Conservation (phyloP, 2,329 filamentous ascomycete genomes). For the Fusarium sp. region DNA sequence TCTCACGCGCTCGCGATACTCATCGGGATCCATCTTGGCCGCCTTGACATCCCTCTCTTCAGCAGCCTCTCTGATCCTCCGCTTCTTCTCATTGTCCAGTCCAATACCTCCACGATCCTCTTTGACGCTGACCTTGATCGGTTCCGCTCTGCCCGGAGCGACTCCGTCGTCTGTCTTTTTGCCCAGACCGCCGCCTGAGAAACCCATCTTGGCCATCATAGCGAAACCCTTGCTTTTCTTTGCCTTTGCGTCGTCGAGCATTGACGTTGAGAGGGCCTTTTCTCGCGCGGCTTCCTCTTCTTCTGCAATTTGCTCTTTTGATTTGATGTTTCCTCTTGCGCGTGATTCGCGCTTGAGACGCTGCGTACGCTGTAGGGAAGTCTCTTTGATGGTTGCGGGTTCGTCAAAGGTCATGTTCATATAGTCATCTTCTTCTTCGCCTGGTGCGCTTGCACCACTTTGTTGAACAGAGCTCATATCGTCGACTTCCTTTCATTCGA, state of each 20-base stretch:
- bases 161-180: conserved; percentile 60
- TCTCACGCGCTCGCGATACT: conserved; percentile 78
- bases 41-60: conserved; percentile 67
- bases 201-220: conserved; percentile 98
- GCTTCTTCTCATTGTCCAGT: conserved; percentile 83
- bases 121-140: conserved; percentile 80
- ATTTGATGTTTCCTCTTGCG: conserved; percentile 74
- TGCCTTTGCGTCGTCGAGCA: conserved; percentile 67
- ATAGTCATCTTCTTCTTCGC: conserved; percentile 91
- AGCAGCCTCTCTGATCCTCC: conserved; percentile 74
- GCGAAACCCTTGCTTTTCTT: conserved; percentile 85
- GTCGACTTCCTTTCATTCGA: background rate
- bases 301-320: conserved; percentile 84
- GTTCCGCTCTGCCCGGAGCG: conserved; percentile 65
- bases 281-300: conserved; percentile 79
- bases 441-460: conserved; percentile 28
- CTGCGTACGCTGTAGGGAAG: conserved; percentile 65
- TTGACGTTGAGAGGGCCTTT: conserved; percentile 77
- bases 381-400: conserved; percentile 63
- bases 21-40: conserved; percentile 71
- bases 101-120: conserved; percentile 86
- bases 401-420: conserved; percentile 95
- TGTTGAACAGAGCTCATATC: conserved; percentile 27
- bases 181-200: conserved; percentile 81
- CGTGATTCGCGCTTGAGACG: conserved; percentile 72